Evolutionary conservation across 257 asterid genomes (phyloP).

Genomic region (Cruciata laevipes): DNA sequence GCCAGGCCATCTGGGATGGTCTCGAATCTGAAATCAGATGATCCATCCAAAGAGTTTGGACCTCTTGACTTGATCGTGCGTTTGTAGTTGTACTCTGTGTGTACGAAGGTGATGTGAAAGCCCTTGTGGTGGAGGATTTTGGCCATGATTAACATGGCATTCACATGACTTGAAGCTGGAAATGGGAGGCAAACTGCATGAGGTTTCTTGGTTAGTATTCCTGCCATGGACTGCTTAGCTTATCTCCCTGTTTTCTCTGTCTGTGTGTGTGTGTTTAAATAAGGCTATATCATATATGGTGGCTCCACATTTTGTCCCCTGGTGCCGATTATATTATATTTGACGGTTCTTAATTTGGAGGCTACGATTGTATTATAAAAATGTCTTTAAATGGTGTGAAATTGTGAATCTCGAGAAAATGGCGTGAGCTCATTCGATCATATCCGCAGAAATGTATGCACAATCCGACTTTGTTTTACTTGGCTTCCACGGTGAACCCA

Average conservation of each 20-base stretch:
- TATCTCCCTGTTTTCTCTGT: too few relatives aligned
- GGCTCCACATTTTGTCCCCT: neutral
- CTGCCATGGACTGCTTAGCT: neutral
- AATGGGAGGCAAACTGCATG: slow-evolving; percentile 21
- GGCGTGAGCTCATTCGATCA: too few relatives aligned
- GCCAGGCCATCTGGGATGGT: slow-evolving; percentile 19
- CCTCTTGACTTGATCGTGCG: slow-evolving; percentile 9
- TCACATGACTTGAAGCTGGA: slow-evolving; percentile 20
- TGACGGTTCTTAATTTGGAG: neutral
- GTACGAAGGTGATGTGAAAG: slow-evolving; percentile 22
- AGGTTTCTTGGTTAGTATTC: slow-evolving; percentile 1
- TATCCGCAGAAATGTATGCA: too few relatives aligned
- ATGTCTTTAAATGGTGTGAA: neutral
- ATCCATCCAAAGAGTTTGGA: slow-evolving; percentile 4
- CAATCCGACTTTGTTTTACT: too few relatives aligned
- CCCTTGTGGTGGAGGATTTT: slow-evolving; percentile 19
- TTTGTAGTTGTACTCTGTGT: slow-evolving; percentile 19
- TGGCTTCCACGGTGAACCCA: too few relatives aligned
- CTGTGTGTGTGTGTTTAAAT: too few relatives aligned
- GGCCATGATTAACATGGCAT: slow-evolving; percentile 17
- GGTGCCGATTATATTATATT: neutral
- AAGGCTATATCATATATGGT: too few relatives aligned
- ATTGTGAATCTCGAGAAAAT: too few relatives aligned
- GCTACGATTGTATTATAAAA: too few relatives aligned
- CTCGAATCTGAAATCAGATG: slow-evolving; percentile 1